Evolutionary conservation across 331 rosid genomes (phyloP), one percentile per base, ranked within the genome.

Genomic region (Malus hybrid): DNA sequence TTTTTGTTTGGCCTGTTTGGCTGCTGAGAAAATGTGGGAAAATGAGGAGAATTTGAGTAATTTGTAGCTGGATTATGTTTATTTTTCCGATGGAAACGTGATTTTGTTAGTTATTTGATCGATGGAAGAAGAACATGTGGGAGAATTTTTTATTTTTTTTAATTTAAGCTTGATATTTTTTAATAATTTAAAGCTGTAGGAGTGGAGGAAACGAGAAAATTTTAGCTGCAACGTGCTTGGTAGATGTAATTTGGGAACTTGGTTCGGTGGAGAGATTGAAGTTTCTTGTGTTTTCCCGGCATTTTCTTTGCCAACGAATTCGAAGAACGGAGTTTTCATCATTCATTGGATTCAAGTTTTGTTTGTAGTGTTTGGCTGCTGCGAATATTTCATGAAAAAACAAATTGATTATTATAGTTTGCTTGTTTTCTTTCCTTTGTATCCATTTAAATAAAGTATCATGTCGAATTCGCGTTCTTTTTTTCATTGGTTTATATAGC

Each of bases 401-500:
- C 65, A 20, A 59, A 56, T 10, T 60, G 3, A 15, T 73, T 44
- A 11, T 12, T 55, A 6, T 18, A 44, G n/a, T 48, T 12, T 33
- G 70, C 78, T 85, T 83, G 84, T 85, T 83, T 70, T 36, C 73
- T 27, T 70, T n/a, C 55, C 75, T 70, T 77, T 57, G 65, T 13
- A 18, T 67, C 72, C 76, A 24, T 29, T 22, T 73, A 28, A 60
- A 62, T 57, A 46, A 24, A 71, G 54, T 75, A 28, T 60, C 14
- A 8, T 48, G n/a, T 39, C 61, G 68, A 57, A 69, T 62, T 74
- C n/a, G 5, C 34, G 4, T 12, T 46, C 18, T 33, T 46, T 39
- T 28, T 22, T 57, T 54, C 39, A 4, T 61, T 60, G 57, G 70
- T 71, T 69, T 44, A 22, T 28, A n/a, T 10, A 66, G 54, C 52